Evolutionary conservation across 2,329 filamentous ascomycete species (phyloP), one percentile per base, ranked within the genome.

Genomic region (Alternaria sp.): DNA sequence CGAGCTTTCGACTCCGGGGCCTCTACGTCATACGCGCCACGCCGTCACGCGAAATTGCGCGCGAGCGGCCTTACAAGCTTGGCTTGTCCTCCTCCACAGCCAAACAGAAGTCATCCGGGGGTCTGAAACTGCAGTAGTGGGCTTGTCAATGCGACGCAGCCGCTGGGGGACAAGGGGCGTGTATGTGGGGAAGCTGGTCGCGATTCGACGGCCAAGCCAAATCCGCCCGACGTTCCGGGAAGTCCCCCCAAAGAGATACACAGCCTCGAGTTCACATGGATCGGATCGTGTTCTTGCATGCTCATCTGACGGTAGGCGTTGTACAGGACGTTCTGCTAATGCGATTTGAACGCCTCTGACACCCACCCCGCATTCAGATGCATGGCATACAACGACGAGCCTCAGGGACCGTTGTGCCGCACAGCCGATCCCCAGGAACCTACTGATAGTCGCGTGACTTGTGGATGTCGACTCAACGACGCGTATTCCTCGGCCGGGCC

Each of bases 1-100:
- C 69, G 62, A 72, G 69, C 62, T 55, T 55, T 62, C 28, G 54
- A 43, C 46, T 62, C 59, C 45, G 54, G 49, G 51, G 48, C 54
- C 48, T 14, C 9, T 68, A 71, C 69, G 69, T 71, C 69, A 70
- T 70, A 54, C 55, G 49, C 64, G 63, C 69, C 69, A 65, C 67
- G 55, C 66, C 61, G 54, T 65, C 67, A 65, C 60, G 44, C 28
- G 34, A 54, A 57, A 57, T 65, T 41, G 53, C 53, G 48, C 53
- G 55, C 36, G 45, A 40, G 36, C 32, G 48, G 52, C 55, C 60
- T 58, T 59, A 38, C 30, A 43, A 57, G 27, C 65, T 67, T 71
- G 66, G 67, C 67, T 55, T 56, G 27, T 43, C 18, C 36, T 53
- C 46, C 51, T 55, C 64, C 53, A 61, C 52, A 65, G 52, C 67